Evolutionary conservation across 306 rosid genomes (phyloP), one percentile per base, ranked within the genome.

Genomic region (Pueraria montana): DNA sequence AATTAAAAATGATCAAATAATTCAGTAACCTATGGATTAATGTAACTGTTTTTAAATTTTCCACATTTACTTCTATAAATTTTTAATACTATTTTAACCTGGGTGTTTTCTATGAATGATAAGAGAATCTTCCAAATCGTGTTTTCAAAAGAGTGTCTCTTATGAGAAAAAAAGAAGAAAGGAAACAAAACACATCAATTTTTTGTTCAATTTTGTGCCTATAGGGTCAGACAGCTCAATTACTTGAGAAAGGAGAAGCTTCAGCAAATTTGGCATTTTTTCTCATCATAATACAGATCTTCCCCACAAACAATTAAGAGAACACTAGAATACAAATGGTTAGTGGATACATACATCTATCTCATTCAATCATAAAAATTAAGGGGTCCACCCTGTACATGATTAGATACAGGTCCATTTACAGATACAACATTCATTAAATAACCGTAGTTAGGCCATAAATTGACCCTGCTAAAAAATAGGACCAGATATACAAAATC

Each of bases 321-420:
- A 1, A 26, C 76, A 74, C 80, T 38, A 38, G 48, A 50, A 40
- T 49, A 74, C 80, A 82, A 74, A 63, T n/a, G 17, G 23, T 73
- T 62, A 63, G 48, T 53, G 21, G 64, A 81, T 75, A 46, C 71
- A 82, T 38, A 53, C 70, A 74, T 64, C 23, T 40, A 18, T 55
- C 81, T 65, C 45, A 53, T 66, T 82, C 61, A 67, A 53, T 76
- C 50, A 82, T 18, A 53, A 74, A 42, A 63, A 3, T 3, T 4
- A 18, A 12, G 40, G 85, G 77, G 45, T 74, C 85, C 86, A 82
- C 32, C 1, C 4, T 53, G 27, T 53, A 14, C 69, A 48, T 61
- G 74, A 48, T 79, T 78, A 78, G 76, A 73, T 32, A 30, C 49
- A 73, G n/a, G 66, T 66, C 87, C 55, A 65, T 40, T 8, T 42